Percentiles rank a stretch among this genome's conserved stretches.
phyloP scores from a whole-genome alignment of 805 yeast genomes.

The Kluyveromyces wickerhamii region DNA sequence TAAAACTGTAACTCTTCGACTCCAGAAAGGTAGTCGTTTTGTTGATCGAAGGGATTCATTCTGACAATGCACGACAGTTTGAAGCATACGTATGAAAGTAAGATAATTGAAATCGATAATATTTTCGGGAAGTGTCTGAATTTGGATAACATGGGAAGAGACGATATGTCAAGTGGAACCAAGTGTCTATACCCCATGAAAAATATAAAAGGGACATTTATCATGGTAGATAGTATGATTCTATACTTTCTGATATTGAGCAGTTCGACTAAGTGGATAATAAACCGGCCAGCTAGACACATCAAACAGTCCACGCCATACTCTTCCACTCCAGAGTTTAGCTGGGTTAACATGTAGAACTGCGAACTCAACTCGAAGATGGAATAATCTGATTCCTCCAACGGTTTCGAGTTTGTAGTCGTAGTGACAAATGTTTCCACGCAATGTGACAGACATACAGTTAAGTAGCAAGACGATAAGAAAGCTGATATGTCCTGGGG shows the following conservation, averaged over 20 bases:
- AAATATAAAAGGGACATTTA: constrained; percentile 46
- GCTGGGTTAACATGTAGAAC: constrained; percentile 14
- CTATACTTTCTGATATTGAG: constrained; percentile 46
- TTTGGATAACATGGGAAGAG: neutral
- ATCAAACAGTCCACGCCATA: constrained; percentile 34
- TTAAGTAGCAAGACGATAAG: constrained; percentile 49
- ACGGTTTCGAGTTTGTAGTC: constrained; percentile 33
- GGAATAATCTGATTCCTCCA: constrained; percentile 24
- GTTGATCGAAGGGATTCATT: constrained; percentile 22
- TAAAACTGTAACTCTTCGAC: constrained; percentile 22
- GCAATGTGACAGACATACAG: constrained; percentile 52
- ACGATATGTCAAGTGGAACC: constrained; percentile 41
- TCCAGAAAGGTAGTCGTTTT: too few relatives aligned
- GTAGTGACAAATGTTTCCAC: constrained; percentile 44
- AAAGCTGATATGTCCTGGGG: constrained; percentile 46
- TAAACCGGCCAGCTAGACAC: constrained; percentile 50
- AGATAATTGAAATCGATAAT: constrained; percentile 41
- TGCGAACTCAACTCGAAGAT: constrained; percentile 24
- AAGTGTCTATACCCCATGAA: constrained; percentile 38
- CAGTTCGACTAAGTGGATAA: constrained; percentile 56
- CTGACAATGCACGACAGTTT: constrained; percentile 52
- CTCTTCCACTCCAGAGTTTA: constrained; percentile 5
- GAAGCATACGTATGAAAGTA: constrained; percentile 47
- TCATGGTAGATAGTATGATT: constrained; percentile 52
- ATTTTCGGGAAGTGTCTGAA: constrained; percentile 52